Evolutionary conservation across 768 basidiomycete species (phyloP), one percentile per base, ranked within the genome.

Genomic region (Leccinellum albellum): DNA sequence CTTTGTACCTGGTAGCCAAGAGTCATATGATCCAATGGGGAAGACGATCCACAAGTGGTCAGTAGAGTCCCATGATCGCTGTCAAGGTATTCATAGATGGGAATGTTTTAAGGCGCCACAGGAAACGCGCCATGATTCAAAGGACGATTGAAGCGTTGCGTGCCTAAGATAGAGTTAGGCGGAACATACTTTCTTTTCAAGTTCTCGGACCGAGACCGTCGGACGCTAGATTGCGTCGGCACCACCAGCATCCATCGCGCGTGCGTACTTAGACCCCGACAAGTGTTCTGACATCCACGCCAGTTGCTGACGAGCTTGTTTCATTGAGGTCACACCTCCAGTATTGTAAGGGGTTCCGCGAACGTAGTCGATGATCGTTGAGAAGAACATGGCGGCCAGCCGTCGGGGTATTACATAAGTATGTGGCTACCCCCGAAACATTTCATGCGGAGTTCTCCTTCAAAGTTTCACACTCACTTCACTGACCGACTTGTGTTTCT

Each of bases 311-410:
- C 70, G 20, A 83, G 72, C 51, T 76, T 71, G 63, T 2, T 84
- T 85, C 58, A 88, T 74, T 37, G 68, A 60, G 57, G 88, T 78
- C 1, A 84, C 83, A 61, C 88, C 87, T 17, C 87, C 85, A n/a
- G 76, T 79, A 59, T 88, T 87, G 66, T 84, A 85, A 6, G 87
- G 86, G 2, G 87, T 88, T 17, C 87, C 85, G 56, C 86, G 80
- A 51, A 89, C 80, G 84, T 88, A 48, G 31, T 23, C 29, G n/a
- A n/a, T n/a, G n/a, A 7, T 21, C 35, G 21, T 45, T 55, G 26
- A 57, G 51, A n/a, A 37, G 37, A 37, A 12, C 15, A 2, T 5
- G 66, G 52, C n/a, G n/a, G n/a, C n/a, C n/a, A n/a, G n/a, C n/a
- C n/a, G n/a, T n/a, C n/a, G n/a, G n/a, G n/a, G n/a, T n/a, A n/a